Base-by-base conservation (phyloP, 331 rosid species). In the Pyracantha coccinea region DNA sequence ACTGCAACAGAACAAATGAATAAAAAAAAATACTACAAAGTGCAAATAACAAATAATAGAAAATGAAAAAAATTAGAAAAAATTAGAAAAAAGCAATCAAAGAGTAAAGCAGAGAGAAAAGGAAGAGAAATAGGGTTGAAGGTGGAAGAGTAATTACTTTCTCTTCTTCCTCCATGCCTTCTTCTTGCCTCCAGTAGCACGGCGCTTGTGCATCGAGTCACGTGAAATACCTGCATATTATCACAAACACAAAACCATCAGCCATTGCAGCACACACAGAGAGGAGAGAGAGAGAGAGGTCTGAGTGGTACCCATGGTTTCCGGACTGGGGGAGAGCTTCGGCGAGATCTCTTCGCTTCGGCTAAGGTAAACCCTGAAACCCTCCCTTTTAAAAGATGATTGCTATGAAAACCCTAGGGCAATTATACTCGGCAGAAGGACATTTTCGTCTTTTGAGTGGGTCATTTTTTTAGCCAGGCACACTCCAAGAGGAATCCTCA, bases 151-250 rank as follows among this genome's bases (percentile, higher is more conserved):
- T 13, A 38, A 38, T 78, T 80, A 80, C 84, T 80, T 80, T 64
- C 84, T 28, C 84, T 80, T 80, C 80, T 80, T 80, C 80, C 84
- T 80, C 84, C 84, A 80, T 1, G 80, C 80, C 77, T 80, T 80
- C 84, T 80, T 78, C 77, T 78, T 78, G 68, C 82, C 82, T 78
- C 82, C 82, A 58, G 82, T 78, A 24, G 77, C 82, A 57, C 83
- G 83, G 24, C 83, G 53, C 73, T 80, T 80, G 80, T 80, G 83
- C 83, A 80, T 80, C 61, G 83, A 80, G 58, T 80, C 83, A 75
- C 83, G 83, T n/a, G 83, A 80, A 73, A 80, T 80, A 69, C 83
- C 83, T 80, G 31, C 63, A 50, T 16, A 52, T 33, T 52, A 59
- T 23, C 60, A 57, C 44, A 23, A 14, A 4, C 16, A 24, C 35